These are phyloP conservation scores for Termitomyces sp. DNA, from an alignment of 768 basidiomycete species.

Conservation along the genomic window DNA sequence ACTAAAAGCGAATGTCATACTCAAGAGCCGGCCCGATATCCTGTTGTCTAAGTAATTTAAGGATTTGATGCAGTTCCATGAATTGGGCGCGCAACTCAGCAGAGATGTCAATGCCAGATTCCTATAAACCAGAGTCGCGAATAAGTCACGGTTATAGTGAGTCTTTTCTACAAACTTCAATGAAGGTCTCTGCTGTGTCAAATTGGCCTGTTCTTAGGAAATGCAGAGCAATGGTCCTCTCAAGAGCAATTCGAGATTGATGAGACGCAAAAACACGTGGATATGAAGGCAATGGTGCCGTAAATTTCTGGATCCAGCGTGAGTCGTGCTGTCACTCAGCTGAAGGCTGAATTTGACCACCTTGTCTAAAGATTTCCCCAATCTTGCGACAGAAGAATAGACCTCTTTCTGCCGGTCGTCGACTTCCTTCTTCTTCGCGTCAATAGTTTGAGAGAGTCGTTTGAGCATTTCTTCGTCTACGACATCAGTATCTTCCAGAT, in stretches of 20 bases:
- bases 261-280: slow-evolving; percentile 60
- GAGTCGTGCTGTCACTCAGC: not conserved
- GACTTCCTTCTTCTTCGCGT: slow-evolving; percentile 74
- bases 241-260: slow-evolving; percentile 53
- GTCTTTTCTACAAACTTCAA: slow-evolving; percentile 42
- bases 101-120: slow-evolving; percentile 56
- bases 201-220: slow-evolving; percentile 81
- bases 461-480: slow-evolving; percentile 43
- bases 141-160: not conserved
- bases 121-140: slow-evolving; percentile 35
- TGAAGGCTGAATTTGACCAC: slow-evolving; percentile 52
- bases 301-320: slow-evolving; percentile 42
- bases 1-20: slow-evolving; percentile 29
- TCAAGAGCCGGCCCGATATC: slow-evolving; percentile 74
- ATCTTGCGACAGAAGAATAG: slow-evolving; percentile 65
- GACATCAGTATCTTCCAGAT: slow-evolving; percentile 40
- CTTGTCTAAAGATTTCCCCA: slow-evolving; percentile 91
- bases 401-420: slow-evolving; percentile 89
- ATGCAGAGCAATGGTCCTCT: slow-evolving; percentile 69
- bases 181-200: slow-evolving; percentile 67
- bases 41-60: slow-evolving; percentile 57
- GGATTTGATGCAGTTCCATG: slow-evolving; percentile 64
- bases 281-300: slow-evolving; percentile 57
- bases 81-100: slow-evolving; percentile 50
- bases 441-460: slow-evolving; percentile 51